Evolutionary conservation across 2,329 filamentous ascomycete genomes (phyloP).

Genomic region (Pezicula neosporulosa): DNA sequence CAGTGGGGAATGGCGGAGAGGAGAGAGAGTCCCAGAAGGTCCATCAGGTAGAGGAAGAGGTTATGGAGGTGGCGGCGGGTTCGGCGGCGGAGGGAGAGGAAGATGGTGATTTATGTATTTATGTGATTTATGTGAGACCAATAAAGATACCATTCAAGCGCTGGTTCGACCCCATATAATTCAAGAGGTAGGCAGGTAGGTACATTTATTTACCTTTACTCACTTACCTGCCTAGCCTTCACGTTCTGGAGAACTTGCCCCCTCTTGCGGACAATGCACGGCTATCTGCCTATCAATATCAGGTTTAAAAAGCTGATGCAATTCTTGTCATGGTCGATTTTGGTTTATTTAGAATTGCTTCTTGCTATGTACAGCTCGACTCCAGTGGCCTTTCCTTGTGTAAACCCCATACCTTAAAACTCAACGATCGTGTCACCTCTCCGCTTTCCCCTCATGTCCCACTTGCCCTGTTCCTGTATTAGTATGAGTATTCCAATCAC

Average conservation of each 20-base stretch:
- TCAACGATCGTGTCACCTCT: conserved; percentile 81
- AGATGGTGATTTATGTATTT: conserved; percentile 33
- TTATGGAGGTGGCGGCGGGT: conserved; percentile 43
- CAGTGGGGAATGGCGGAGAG: conserved; percentile 63
- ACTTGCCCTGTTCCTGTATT: conserved; percentile 67
- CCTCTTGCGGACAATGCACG: too few relatives aligned
- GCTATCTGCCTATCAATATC: too few relatives aligned
- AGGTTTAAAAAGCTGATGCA: too few relatives aligned
- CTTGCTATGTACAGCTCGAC: conserved; percentile 1
- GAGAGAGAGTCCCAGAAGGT: conserved; percentile 57
- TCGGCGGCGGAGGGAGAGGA: conserved; percentile 43
- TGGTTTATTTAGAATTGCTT: neutral
- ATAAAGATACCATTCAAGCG: conserved; percentile 14
- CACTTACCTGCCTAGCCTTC: neutral
- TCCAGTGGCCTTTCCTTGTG: conserved; percentile 8
- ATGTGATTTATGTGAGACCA: conserved; percentile 1
- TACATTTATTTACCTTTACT: too few relatives aligned
- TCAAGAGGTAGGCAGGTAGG: neutral
- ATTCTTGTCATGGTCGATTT: too few relatives aligned
- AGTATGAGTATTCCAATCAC: conserved; percentile 13
- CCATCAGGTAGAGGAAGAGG: conserved; percentile 36
- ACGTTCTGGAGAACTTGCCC: too few relatives aligned
- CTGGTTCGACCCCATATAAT: neutral
- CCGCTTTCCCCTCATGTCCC: conserved; percentile 80
- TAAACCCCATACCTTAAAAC: conserved; percentile 47